Conservation (phyloP, 2,329 filamentous ascomycete species). For the Fusarium anthophilum region DNA sequence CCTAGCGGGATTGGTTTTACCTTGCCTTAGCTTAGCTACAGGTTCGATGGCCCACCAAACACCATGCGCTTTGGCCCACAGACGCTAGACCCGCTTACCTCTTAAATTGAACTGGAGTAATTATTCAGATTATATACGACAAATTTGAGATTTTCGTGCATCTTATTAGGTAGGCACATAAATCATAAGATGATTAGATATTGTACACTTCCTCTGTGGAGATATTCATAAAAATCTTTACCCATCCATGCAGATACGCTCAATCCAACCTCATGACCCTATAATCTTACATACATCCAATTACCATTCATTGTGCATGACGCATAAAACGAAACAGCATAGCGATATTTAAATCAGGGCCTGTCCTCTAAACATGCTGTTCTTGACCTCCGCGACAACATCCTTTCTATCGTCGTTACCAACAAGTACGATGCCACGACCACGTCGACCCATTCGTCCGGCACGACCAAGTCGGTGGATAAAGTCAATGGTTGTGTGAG, state of each 20-base stretch:
- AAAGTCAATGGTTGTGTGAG: conserved; percentile 96
- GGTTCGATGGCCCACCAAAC: conserved; percentile 26
- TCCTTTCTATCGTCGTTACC: conserved; percentile 90
- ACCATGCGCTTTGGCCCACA: conserved; percentile 26
- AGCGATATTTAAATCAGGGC: conserved; percentile 68
- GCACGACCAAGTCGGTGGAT: conserved; percentile 94
- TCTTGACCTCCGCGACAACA: conserved; percentile 89
- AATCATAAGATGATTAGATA: background rate
- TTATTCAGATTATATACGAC: background rate
- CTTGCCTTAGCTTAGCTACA: background rate
- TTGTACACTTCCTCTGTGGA: conserved; percentile 6
- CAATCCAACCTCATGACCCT: conserved; percentile 1
- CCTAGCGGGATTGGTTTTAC: background rate
- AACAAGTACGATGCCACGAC: conserved; percentile 88
- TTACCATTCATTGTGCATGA: conserved; percentile 37
- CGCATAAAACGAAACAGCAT: conserved; percentile 3
- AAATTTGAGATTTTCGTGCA: background rate
- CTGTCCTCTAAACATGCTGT: conserved; percentile 86
- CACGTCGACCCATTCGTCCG: conserved; percentile 90
- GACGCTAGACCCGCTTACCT: background rate
- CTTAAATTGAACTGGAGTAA: background rate
- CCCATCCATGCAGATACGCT: conserved; percentile 6
- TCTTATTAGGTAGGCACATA: background rate
- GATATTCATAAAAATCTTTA: conserved; percentile 20
- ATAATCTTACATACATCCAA: conserved; percentile 28